Evolutionary conservation across 495 filamentous ascomycete species (phyloP), one percentile per base, ranked within the genome.

Genomic region (Cetradonia linearis): DNA sequence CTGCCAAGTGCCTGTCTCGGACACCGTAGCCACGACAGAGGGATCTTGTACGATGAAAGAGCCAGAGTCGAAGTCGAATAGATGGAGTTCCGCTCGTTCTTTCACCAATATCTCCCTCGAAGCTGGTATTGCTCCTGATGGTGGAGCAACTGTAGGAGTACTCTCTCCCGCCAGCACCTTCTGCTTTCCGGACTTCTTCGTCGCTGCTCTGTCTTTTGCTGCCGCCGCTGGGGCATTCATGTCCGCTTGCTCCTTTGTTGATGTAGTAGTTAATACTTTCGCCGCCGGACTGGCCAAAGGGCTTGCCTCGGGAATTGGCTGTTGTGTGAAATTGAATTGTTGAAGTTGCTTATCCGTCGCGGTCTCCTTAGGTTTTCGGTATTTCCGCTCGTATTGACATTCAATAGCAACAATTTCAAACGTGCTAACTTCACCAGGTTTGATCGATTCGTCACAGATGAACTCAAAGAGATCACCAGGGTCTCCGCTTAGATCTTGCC

Each of bases 341-440:
- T 81, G 68, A 5, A 97, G 75, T 59, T 97, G 91, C 65, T 83
- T 74, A 50, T 91, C 86, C 0, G 88, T 91, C 0, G 92, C 94
- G 46, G 81, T 84, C 53, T 88, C 83, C 60, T 88, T 80, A 28
- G 82, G 85, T 68, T 82, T 86, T 36, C 87, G 82, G 70, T 87
- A 92, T 67, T 95, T 96, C 63, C 94, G 81, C 77, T 98, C 93
- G 85, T 91, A 98, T 70, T 98, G 93, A 70, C 94, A 97, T 78
- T 96, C 85, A 38, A 85, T 78, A 18, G 94, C 90, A 42, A 89
- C 85, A 33, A 85, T 77, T 70, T 91, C 87, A 71, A 98, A 97
- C 9, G 83, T 81, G 25, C 84, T 76, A 11, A 91, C 86, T 62
- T 89, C 86, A 16, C 82, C 78, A 7, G 85, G 74, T 38, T 83